phyloP scores from a whole-genome alignment of 768 basidiomycete species.

The Amanita rimosa region DNA sequence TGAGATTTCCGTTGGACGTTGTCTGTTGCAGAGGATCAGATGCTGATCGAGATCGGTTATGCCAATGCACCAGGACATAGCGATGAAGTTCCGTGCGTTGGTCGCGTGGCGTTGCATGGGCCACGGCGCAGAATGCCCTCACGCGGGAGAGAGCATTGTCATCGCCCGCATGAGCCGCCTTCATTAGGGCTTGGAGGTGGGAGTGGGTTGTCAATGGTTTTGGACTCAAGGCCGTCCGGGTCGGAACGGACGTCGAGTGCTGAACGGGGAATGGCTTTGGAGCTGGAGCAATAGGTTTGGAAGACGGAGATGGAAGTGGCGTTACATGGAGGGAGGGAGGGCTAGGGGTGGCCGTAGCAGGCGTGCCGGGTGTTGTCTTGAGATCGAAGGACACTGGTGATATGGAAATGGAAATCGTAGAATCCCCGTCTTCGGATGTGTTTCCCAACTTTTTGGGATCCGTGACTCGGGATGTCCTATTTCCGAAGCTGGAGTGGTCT shows the following conservation, averaged over 20 bases:
- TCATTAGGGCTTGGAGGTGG: neutral
- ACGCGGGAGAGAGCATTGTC: neutral
- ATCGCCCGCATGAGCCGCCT: neutral
- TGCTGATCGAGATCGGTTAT: neutral
- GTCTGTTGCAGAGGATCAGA: neutral
- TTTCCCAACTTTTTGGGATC: neutral
- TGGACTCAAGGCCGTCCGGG: neutral
- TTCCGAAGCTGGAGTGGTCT: slow-evolving; percentile 28
- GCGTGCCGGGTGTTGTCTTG: neutral
- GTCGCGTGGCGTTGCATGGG: neutral
- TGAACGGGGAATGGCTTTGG: neutral
- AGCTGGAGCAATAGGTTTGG: neutral
- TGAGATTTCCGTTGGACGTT: neutral
- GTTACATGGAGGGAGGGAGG: neutral
- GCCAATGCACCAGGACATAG: slow-evolving; percentile 1
- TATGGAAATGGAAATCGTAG: neutral
- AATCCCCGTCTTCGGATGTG: neutral
- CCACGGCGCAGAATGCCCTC: neutral
- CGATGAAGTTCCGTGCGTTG: slow-evolving; percentile 3
- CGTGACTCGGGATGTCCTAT: neutral
- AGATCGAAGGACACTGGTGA: neutral
- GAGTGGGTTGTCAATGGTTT: neutral
- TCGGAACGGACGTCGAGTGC: neutral
- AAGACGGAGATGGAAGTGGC: neutral
- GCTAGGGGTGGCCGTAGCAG: neutral